Base-by-base conservation (phyloP, 805 yeast species). In the Kodamaea kaohsiungensis region DNA sequence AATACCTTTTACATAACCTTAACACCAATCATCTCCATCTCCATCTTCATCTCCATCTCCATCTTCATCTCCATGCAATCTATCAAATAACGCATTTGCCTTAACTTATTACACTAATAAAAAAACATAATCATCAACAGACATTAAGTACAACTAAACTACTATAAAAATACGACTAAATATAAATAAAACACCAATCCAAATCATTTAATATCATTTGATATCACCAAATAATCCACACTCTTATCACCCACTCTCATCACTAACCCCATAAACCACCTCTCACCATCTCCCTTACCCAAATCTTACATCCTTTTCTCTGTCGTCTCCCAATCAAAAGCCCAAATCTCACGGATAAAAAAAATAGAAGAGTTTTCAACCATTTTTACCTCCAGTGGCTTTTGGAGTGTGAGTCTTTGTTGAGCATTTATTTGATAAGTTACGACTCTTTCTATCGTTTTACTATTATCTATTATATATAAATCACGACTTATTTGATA, bases 1-100 rank as follows among this genome's bases (percentile, higher is more conserved):
- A n/a, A n/a, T n/a, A n/a, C n/a, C n/a, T n/a, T n/a, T n/a, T n/a
- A n/a, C n/a, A n/a, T n/a, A n/a, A n/a, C n/a, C n/a, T n/a, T n/a
- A n/a, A n/a, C n/a, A n/a, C n/a, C n/a, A n/a, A n/a, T n/a, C n/a
- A n/a, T n/a, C n/a, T n/a, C n/a, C n/a, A n/a, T n/a, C n/a, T n/a
- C n/a, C 12, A n/a, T 49, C 48, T 47, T 67, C 72, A 18, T 65
- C 68, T 10, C 61, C 66, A 39, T 56, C 65, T 15, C 35, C 52
- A 19, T 38, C 52, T 30, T 58, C 54, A 22, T 61, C 71, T 10
- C 63, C 69, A 16, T 59, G n/a, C n/a, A n/a, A n/a, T n/a, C n/a
- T n/a, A n/a, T n/a, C n/a, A n/a, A n/a, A n/a, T n/a, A n/a, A n/a
- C n/a, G n/a, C n/a, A n/a, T n/a, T n/a, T n/a, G n/a, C n/a, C n/a